Evolutionary conservation across 805 yeast species (phyloP), one percentile per base, ranked within the genome.

Genomic region (Lipomyces anomalus): DNA sequence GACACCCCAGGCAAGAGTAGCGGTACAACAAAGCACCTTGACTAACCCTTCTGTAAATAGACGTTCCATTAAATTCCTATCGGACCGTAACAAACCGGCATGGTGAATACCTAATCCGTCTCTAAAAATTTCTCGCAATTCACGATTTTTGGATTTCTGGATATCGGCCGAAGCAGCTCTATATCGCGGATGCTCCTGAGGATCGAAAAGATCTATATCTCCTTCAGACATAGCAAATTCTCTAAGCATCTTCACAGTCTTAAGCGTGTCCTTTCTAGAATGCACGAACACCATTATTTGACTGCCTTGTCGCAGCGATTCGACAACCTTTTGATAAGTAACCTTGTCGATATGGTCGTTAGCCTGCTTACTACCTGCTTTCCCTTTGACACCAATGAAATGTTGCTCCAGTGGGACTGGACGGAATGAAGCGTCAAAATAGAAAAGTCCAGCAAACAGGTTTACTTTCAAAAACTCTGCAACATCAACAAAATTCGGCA

Each of bases 1-100:
- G 17, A 92, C 97, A 75, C 99, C 99, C 99, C 99, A 92, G 0
- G 99, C 99, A 47, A 92, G 75, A 0, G 99, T 92, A 0, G 98
- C 95, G 2, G 99, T 92, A 73, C 96, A 88, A 58, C 95, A 84
- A 16, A 92, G 68, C 0, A 92, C 97, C 48, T 82, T 84, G 52
- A 92, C 82, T 0, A 88, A 84, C 35, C 98, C 97, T 24, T 72
- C 69, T 24, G 80, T 71, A 61, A 92, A 92, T 82, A 90, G 76
- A 60, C 80, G 82, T 58, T 94, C 98, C 0, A 94, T 82, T 42
- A 88, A 61, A 59, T 88, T 89, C 59, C 99, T 76, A 60, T 92
- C 99, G 0, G 88, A 68, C 52, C 98, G 72, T 22, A 87, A 68
- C 94, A 92, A 82, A 57, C 99, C 99, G 0, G 99, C 99, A 67